Conservation (phyloP, 345 rosid genomes). For the Gossypium raimondii region DNA sequence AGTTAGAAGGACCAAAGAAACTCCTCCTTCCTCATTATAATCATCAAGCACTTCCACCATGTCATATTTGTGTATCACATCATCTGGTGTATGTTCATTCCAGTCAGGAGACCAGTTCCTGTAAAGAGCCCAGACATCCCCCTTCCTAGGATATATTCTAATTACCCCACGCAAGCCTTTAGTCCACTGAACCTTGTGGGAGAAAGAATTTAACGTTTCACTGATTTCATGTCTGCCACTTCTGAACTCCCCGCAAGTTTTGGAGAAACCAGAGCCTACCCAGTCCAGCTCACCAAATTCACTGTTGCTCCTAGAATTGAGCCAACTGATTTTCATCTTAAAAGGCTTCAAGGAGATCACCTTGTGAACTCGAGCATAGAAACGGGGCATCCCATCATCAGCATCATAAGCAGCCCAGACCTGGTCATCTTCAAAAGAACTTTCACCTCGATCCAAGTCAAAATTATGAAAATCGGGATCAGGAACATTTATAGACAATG, state of each 20-base stretch:
- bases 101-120: slow-evolving; percentile 84
- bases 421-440: slow-evolving; percentile 65
- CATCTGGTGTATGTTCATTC: slow-evolving; percentile 62
- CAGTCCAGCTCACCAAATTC: slow-evolving; percentile 67
- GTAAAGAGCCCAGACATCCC: slow-evolving; percentile 91
- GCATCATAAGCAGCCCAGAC: slow-evolving; percentile 98
- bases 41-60: slow-evolving; percentile 90
- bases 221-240: slow-evolving; percentile 48
- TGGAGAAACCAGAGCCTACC: slow-evolving; percentile 75
- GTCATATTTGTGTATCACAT: slow-evolving; percentile 64
- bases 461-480: slow-evolving; percentile 96
- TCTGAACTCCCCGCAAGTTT: slow-evolving; percentile 88
- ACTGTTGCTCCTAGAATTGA: slow-evolving; percentile 59
- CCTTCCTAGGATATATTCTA: slow-evolving; percentile 63
- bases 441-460: slow-evolving; percentile 71
- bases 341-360: slow-evolving; percentile 79
- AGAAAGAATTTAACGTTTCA: slow-evolving; percentile 63
- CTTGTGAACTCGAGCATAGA: slow-evolving; percentile 82
- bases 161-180: slow-evolving; percentile 67
- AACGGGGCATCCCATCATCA: slow-evolving; percentile 95
- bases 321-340: slow-evolving; percentile 88
- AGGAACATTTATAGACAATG: slow-evolving; percentile 59
- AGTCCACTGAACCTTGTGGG: slow-evolving; percentile 72
- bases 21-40: slow-evolving; percentile 52
- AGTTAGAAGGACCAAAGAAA: slow-evolving; percentile 51